Conservation (phyloP, 2,329 filamentous ascomycete species). For the Colletotrichum australisinense region DNA sequence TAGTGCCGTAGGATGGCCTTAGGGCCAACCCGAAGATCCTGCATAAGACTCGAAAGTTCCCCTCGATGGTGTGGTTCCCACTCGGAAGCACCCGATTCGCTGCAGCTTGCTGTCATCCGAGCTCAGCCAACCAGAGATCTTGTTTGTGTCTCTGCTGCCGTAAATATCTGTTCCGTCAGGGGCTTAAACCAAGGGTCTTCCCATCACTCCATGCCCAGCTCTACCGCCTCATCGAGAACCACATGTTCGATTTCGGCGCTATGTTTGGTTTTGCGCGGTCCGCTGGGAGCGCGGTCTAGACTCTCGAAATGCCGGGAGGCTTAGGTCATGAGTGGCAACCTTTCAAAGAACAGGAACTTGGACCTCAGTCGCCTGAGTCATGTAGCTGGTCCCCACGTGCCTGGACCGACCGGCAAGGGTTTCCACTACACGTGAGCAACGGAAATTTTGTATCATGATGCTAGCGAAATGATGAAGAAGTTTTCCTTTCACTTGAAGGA, state of each 20-base stretch:
- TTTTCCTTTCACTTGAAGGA: background rate
- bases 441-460: background rate
- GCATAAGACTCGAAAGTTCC: constrained; percentile 10
- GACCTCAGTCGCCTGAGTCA: background rate
- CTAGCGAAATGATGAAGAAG: background rate
- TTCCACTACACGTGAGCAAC: background rate
- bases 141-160: background rate
- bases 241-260: background rate
- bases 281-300: background rate
- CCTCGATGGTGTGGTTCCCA: constrained; percentile 17
- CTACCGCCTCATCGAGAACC: background rate
- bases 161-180: constrained; percentile 20
- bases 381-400: background rate
- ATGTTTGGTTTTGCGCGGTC: background rate
- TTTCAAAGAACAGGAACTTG: background rate
- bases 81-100: constrained; percentile 34
- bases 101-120: constrained; percentile 15
- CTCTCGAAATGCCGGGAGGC: background rate
- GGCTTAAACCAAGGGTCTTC: constrained; percentile 16
- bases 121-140: constrained; percentile 12
- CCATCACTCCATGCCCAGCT: constrained; percentile 3
- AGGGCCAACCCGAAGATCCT: constrained; percentile 16
- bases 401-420: background rate
- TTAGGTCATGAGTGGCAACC: background rate
- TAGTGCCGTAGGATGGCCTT: background rate